These are phyloP conservation scores for Fusarium anguioides DNA, from an alignment of 2,329 filamentous ascomycete species.

Conservation along the genomic window DNA sequence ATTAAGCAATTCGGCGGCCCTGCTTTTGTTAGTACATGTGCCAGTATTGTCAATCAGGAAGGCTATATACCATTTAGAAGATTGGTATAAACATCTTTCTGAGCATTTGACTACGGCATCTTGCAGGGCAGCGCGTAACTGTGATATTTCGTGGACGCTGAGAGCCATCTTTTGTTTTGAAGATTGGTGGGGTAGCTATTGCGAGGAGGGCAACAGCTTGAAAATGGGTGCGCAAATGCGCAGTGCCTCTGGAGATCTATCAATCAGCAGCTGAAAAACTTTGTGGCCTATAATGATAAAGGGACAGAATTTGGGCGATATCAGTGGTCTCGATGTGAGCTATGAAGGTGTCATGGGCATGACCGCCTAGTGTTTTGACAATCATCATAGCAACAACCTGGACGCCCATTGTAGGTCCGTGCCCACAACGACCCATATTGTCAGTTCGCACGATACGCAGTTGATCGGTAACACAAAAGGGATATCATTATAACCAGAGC, in stretches of 20 bases:
- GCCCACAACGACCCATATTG: fast-evolving
- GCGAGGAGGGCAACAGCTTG: background rate
- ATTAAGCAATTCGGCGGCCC: slow-evolving; percentile 93
- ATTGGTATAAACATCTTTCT: slow-evolving; percentile 94
- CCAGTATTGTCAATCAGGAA: background rate
- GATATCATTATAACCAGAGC: slow-evolving; percentile 8
- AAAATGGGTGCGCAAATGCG: slow-evolving; percentile 4
- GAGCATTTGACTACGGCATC: slow-evolving; percentile 91
- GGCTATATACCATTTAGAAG: slow-evolving; percentile 84
- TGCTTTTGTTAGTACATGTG: slow-evolving; percentile 53
- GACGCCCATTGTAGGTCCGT: slow-evolving; percentile 15
- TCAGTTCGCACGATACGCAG: slow-evolving; percentile 8
- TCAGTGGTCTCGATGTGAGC: background rate
- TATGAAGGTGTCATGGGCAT: slow-evolving; percentile 32
- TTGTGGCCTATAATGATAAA: background rate
- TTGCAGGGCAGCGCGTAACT: slow-evolving; percentile 80
- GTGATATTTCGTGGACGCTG: slow-evolving; percentile 66
- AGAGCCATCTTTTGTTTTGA: slow-evolving; percentile 59
- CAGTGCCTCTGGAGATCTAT: background rate
- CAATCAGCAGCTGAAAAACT: background rate
- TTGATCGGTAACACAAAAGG: background rate
- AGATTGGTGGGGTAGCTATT: slow-evolving; percentile 29
- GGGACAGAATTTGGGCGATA: background rate
- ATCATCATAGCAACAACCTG: slow-evolving; percentile 31
- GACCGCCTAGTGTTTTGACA: slow-evolving; percentile 10